Evolutionary conservation across 768 basidiomycete species (phyloP), one percentile per base, ranked within the genome.

Genomic region (Rhizopogon vesiculosus): DNA sequence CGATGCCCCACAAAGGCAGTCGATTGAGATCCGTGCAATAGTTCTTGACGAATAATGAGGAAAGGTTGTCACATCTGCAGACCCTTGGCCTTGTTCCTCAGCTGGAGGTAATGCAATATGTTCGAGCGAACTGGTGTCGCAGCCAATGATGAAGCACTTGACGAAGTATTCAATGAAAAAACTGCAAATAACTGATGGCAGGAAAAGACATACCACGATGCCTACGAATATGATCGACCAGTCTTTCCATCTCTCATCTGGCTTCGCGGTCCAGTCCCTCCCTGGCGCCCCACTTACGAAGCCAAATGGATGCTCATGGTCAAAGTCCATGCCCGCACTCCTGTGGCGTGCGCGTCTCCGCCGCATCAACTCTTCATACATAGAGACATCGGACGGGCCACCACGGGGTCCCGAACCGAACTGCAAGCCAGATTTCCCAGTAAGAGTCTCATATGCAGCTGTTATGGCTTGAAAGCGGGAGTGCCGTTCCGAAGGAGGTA

Each of bases 401-500:
- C 19, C 15, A 33, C 33, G 46, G 19, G 31, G 19, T 2, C 31
- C 48, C 31, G 35, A 38, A 49, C 35, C 48, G 45, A 65, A 51
- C n/a, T 28, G 35, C 18, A 51, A 67, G 0, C 60, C 31, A 19
- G 64, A 59, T 51, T 66, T 74, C 5, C 78, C 79, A 3, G 78
- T 71, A 4, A 87, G 74, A 18, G 71, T 61, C 40, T 86, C 83
- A 58, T 91, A 91, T 2, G 89, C 85, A 8, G 76, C 72, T 7
- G 79, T 78, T 48, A 91, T 82, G 42, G 79, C 72, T 54, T 84
- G 85, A 61, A 91, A 91, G 3, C 81, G 80, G 7, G 75, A 71
- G 56, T 84, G 85, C 7, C 82, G 78, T 46, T 78, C 67, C 3
- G 64, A 50, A 6, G 80, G 64, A 1, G 80, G 65, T 18, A 83